Evolutionary conservation across 495 filamentous ascomycete species (phyloP).

Genomic region (Trichocladium antarcticum): DNA sequence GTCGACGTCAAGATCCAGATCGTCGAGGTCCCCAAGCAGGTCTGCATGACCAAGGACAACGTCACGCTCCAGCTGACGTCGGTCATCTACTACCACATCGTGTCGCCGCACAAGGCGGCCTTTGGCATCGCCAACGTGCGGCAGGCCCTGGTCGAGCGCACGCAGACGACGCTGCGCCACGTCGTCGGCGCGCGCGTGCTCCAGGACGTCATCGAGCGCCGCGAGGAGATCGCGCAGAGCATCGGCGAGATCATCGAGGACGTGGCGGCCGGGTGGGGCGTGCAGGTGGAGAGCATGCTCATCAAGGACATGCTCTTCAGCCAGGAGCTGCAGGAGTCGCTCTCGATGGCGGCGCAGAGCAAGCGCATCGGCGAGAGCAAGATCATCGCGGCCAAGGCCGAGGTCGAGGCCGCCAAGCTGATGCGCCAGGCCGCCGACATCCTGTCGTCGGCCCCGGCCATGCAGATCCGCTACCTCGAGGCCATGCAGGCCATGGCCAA

Average conservation of each 20-base stretch:
- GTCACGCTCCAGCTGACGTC: constrained; percentile 86
- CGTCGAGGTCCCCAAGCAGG: constrained; percentile 88
- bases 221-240: constrained; percentile 87
- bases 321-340: constrained; percentile 89
- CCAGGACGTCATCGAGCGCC: constrained; percentile 97
- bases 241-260: constrained; percentile 98
- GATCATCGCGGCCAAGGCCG: constrained; percentile 91
- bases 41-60: constrained; percentile 99
- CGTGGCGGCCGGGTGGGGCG: constrained; percentile 87
- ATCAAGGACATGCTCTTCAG: constrained; percentile 99
- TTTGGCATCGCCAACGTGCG: constrained; percentile 94
- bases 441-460: constrained; percentile 79
- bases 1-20: constrained; percentile 89
- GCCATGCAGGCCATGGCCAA: constrained; percentile 99
- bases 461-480: constrained; percentile 98
- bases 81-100: constrained; percentile 99
- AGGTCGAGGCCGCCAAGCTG: constrained; percentile 93
- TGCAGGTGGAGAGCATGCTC: constrained; percentile 94
- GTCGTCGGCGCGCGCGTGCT: constrained; percentile 93
- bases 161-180: constrained; percentile 94
- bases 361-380: constrained; percentile 98
- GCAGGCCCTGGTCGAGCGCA: constrained; percentile 92
- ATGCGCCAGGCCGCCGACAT: constrained; percentile 99
- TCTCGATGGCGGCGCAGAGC: constrained; percentile 99
- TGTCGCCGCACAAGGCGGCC: constrained; percentile 88